Evolutionary conservation across 139 green algal species (phyloP).

Genomic region (Chlorella sp.): DNA sequence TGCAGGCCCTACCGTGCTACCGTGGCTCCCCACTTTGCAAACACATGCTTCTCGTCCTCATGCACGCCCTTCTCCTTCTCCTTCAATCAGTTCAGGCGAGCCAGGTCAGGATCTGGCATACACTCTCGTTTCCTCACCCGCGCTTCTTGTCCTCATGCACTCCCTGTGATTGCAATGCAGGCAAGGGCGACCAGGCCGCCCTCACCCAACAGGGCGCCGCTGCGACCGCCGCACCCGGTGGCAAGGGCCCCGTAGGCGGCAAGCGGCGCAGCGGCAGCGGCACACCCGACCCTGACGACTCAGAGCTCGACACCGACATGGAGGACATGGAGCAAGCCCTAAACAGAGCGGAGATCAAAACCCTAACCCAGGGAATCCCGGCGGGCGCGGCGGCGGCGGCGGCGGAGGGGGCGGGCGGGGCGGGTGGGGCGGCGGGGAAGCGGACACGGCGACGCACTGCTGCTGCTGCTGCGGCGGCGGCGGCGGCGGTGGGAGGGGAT

Average conservation of each 20-base stretch:
- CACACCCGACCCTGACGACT: neutral
- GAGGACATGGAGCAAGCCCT: slow-evolving; percentile 16
- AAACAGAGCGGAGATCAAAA: neutral
- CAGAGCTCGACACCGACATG: slow-evolving; percentile 8
- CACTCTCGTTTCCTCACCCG: neutral
- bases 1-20: neutral
- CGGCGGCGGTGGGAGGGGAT: neutral
- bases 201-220: neutral
- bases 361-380: neutral
- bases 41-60: no score
- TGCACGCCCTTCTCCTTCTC: no score
- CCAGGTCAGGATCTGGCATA: neutral
- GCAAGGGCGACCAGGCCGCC: neutral
- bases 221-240: neutral
- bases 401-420: no score
- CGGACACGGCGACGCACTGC: neutral
- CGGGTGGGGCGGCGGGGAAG: no score
- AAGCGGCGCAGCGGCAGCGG: no score
- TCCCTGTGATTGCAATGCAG: no score
- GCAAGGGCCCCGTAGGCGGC: no score
- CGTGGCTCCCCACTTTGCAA: no score
- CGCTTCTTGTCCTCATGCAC: no score
- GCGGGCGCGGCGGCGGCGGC: neutral
- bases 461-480: neutral
- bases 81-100: neutral